phyloP scores from a whole-genome alignment of 1,284 basidiomycete species.

The Calocybe gambosa region DNA sequence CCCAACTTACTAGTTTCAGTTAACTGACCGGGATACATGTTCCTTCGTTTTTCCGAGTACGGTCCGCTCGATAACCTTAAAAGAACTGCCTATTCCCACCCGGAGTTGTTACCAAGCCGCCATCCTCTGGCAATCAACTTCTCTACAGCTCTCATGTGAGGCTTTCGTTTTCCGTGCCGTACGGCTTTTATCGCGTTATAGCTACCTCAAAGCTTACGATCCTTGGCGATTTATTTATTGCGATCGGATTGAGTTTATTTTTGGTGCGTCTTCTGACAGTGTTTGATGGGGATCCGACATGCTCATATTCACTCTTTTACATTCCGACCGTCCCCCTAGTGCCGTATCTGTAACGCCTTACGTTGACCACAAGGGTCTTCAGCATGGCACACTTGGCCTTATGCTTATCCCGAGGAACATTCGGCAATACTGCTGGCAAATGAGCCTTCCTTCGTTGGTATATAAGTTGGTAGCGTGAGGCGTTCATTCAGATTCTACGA shows the following conservation, averaged over 20 bases:
- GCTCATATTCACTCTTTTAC: not conserved
- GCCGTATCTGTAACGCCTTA: slow-evolving; percentile 2
- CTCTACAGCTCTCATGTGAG: not conserved
- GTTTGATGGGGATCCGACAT: not conserved
- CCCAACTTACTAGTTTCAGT: too few species aligned
- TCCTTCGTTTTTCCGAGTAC: slow-evolving; percentile 11
- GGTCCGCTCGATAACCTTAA: slow-evolving; percentile 6
- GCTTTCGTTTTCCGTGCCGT: not conserved
- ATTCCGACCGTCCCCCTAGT: not conserved
- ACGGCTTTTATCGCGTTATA: not conserved
- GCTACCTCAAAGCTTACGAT: not conserved
- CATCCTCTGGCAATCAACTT: slow-evolving; percentile 2
- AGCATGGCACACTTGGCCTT: slow-evolving; percentile 7
- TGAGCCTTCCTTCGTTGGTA: not conserved
- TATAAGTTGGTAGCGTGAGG: not conserved
- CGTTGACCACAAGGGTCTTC: not conserved
- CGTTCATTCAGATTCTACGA: not conserved
- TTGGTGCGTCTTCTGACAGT: slow-evolving; percentile 7
- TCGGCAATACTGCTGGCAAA: slow-evolving; percentile 10
- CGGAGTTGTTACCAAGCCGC: not conserved
- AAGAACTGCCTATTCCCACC: slow-evolving; percentile 7
- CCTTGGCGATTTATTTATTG: not conserved
- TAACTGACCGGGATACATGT: not conserved
- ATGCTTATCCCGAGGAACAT: not conserved
- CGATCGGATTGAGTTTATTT: not conserved